Evolutionary conservation across 2,329 filamentous ascomycete species (phyloP).

Genomic region (Curvularia hawaiiensis): DNA sequence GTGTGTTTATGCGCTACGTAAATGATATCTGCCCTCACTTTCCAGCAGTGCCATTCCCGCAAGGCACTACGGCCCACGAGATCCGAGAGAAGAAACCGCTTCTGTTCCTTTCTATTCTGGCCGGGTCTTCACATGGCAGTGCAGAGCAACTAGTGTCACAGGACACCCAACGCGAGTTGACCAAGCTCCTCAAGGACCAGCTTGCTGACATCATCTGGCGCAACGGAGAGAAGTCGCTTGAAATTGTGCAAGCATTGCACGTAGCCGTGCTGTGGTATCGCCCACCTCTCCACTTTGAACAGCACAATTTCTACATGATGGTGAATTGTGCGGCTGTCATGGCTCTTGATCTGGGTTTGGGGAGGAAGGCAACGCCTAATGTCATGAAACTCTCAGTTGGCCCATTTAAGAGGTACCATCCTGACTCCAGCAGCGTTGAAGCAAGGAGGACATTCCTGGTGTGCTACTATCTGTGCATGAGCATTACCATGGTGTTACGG

Average conservation of each 20-base stretch:
- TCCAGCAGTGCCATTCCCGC: slow-evolving; percentile 63
- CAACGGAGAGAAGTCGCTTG: slow-evolving; percentile 78
- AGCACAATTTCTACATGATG: slow-evolving; percentile 88
- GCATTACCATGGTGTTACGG: slow-evolving; percentile 63
- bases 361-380: slow-evolving; percentile 58
- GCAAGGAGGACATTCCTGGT: slow-evolving; percentile 64
- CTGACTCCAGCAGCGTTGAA: slow-evolving; percentile 61
- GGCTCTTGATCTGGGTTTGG: slow-evolving; percentile 82
- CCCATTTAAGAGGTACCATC: slow-evolving; percentile 41
- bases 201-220: slow-evolving; percentile 77
- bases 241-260: slow-evolving; percentile 79
- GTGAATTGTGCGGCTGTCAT: slow-evolving; percentile 81
- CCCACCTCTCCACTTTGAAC: slow-evolving; percentile 80
- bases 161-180: slow-evolving; percentile 65
- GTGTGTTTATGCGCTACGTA: slow-evolving; percentile 63
- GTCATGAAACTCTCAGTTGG: slow-evolving; percentile 44
- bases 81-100: slow-evolving; percentile 64
- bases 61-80: slow-evolving; percentile 58
- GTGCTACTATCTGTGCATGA: slow-evolving; percentile 65
- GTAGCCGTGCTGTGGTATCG: slow-evolving; percentile 83
- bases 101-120: slow-evolving; percentile 63
- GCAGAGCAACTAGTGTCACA: slow-evolving; percentile 51
- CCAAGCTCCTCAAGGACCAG: slow-evolving; percentile 71
- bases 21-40: slow-evolving; percentile 60
- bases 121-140: slow-evolving; percentile 57